phyloP scores from a whole-genome alignment of 192 early-diverging fungal genomes.

The Backusella parvicylindrica region DNA sequence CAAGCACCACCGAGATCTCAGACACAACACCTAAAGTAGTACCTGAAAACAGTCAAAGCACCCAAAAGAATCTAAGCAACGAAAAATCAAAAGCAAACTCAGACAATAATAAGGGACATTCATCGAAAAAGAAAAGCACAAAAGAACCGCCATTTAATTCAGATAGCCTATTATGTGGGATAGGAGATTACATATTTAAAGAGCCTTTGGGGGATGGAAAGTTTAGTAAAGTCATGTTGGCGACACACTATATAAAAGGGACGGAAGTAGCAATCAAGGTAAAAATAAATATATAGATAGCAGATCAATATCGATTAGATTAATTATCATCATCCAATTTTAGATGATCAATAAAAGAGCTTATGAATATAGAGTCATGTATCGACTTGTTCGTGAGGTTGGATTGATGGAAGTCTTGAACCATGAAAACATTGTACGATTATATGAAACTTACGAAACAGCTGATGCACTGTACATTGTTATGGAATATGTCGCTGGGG shows the following conservation, averaged over 20 bases:
- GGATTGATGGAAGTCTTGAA: slow-evolving; percentile 80
- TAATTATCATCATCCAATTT: not conserved
- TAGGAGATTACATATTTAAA: slow-evolving; percentile 73
- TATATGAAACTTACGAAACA: slow-evolving; percentile 81
- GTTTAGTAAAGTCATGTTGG: slow-evolving; percentile 76
- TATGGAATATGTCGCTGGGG: slow-evolving; percentile 85
- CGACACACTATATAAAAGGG: slow-evolving; percentile 51
- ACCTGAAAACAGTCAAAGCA: not conserved
- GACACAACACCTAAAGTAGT: not conserved
- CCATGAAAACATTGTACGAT: slow-evolving; percentile 86
- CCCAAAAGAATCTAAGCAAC: not conserved
- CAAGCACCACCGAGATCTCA: slow-evolving; percentile 3
- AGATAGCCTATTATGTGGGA: slow-evolving; percentile 37
- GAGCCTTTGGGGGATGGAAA: slow-evolving; percentile 77
- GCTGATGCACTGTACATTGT: slow-evolving; percentile 77
- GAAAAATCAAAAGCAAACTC: not conserved
- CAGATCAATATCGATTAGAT: not conserved
- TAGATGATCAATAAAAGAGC: slow-evolving; percentile 49
- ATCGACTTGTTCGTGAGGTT: slow-evolving; percentile 75
- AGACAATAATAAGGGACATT: not conserved
- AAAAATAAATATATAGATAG: not conserved
- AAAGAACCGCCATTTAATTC: slow-evolving; percentile 22
- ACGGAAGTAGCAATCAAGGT: slow-evolving; percentile 34
- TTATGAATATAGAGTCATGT: slow-evolving; percentile 45
- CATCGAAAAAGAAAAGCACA: not conserved